Percentiles rank a stretch among this genome's conserved stretches.
phyloP scores from a whole-genome alignment of 345 rosid species.

The Heritiera fomes region DNA sequence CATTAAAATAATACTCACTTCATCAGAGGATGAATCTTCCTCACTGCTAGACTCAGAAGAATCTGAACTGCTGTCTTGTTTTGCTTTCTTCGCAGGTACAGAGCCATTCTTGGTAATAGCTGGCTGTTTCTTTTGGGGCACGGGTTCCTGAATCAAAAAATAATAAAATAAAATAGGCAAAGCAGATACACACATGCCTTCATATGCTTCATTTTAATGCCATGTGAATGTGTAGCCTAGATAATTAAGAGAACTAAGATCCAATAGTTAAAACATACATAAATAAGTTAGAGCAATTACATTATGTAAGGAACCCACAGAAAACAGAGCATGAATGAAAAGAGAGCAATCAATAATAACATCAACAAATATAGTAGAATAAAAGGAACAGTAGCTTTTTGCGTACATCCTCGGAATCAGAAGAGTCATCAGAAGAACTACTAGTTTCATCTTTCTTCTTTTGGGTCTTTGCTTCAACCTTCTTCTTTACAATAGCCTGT shows the following conservation, averaged over 20 bases:
- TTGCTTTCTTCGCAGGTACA: slow-evolving; percentile 37
- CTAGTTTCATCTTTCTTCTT: slow-evolving; percentile 5
- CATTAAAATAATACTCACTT: slow-evolving; percentile 18
- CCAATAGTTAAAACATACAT: not conserved
- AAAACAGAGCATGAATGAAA: not conserved
- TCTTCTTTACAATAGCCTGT: slow-evolving; percentile 15
- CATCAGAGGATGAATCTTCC: slow-evolving; percentile 43
- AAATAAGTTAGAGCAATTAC: slow-evolving; percentile 19
- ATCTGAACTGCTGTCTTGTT: slow-evolving; percentile 47
- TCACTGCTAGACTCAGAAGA: slow-evolving; percentile 35
- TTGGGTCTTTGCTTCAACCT: slow-evolving; percentile 16
- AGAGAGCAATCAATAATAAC: not conserved
- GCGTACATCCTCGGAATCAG: slow-evolving; percentile 53
- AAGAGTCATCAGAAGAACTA: slow-evolving; percentile 15
- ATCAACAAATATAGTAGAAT: not conserved
- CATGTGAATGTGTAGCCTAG: not conserved
- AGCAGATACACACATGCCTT: not conserved
- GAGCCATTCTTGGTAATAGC: slow-evolving; percentile 41
- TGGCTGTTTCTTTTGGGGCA: slow-evolving; percentile 35
- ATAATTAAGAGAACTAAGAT: not conserved
- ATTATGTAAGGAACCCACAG: too few species aligned
- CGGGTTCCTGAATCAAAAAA: slow-evolving; percentile 40
- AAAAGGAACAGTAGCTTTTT: not conserved
- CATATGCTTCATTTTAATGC: not conserved
- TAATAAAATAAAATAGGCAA: not conserved